phyloP scores from a whole-genome alignment of 805 yeast genomes.

The Saccharomycopsis oosterbeekiorum region DNA sequence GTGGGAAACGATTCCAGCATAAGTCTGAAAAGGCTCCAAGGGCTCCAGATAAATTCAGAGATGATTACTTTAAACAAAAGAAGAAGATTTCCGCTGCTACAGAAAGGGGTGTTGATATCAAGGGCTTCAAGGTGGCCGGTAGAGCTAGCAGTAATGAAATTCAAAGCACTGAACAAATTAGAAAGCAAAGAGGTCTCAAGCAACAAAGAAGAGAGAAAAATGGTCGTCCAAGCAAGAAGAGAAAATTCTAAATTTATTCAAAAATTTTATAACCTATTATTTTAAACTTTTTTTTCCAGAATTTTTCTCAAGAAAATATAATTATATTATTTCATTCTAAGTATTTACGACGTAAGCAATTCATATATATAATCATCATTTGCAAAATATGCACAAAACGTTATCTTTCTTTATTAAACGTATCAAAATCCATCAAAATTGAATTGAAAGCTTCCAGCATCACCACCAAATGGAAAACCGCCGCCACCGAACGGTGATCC shows the following conservation, averaged over 20 bases:
- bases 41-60: conserved; percentile 83
- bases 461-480: conserved; percentile 8
- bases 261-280: background rate
- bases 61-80: conserved; percentile 75
- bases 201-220: conserved; percentile 78
- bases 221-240: conserved; percentile 57
- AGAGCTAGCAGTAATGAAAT: conserved; percentile 40
- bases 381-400: background rate
- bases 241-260: conserved; percentile 22
- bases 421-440: background rate
- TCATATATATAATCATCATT: background rate
- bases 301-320: background rate
- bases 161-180: conserved; percentile 60
- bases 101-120: conserved; percentile 62
- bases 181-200: conserved; percentile 59
- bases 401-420: background rate
- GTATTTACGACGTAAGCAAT: background rate
- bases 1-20: conserved; percentile 57
- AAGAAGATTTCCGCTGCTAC: conserved; percentile 72
- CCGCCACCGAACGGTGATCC: conserved; percentile 12
- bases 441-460: background rate
- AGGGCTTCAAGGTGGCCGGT: conserved; percentile 44
- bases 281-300: no score
- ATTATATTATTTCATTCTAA: background rate
- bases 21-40: conserved; percentile 71